Evolutionary conservation across 441 rosid genomes (phyloP).

Genomic region (Populus tomentosa): DNA sequence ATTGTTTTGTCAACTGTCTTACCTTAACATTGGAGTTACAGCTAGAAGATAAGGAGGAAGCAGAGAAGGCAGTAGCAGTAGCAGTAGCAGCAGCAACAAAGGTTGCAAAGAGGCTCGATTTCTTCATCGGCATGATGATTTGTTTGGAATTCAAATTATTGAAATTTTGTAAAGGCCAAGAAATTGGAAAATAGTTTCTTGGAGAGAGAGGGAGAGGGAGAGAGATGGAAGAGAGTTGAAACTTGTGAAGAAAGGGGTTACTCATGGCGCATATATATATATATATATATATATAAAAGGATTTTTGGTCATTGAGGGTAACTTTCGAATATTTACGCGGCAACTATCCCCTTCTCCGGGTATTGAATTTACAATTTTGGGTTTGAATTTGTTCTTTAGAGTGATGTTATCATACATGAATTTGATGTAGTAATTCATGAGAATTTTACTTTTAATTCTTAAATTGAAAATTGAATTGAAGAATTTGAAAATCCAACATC

Average conservation of each 20-base stretch:
- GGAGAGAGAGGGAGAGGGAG: no score
- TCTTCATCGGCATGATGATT: slow-evolving; percentile 46
- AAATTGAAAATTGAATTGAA: no score
- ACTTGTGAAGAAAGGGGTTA: no score
- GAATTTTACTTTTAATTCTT: no score
- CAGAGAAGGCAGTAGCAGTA: slow-evolving; percentile 47
- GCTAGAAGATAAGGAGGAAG: slow-evolving; percentile 21
- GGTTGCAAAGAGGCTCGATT: slow-evolving; percentile 55
- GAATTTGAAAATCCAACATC: no score
- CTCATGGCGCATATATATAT: no score
- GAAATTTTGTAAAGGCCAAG: neutral
- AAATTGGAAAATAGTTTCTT: neutral
- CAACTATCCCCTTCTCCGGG: slow-evolving; percentile 13
- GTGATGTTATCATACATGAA: no score
- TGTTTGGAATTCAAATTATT: neutral
- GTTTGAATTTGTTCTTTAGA: neutral
- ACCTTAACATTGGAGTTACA: neutral
- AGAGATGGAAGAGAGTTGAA: no score
- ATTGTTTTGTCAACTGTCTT: no score
- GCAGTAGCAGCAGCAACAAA: slow-evolving; percentile 48
- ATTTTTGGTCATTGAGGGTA: slow-evolving; percentile 2
- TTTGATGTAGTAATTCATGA: no score
- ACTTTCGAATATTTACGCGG: slow-evolving; percentile 30
- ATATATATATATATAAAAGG: no score
- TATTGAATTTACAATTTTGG: slow-evolving; percentile 12